A percentile compares a stretch with the other conserved stretches of the same genome.
These are phyloP conservation scores for Amaranthus palmeri DNA, from an alignment of 148 eudicot genomes.

Conservation along the genomic window DNA sequence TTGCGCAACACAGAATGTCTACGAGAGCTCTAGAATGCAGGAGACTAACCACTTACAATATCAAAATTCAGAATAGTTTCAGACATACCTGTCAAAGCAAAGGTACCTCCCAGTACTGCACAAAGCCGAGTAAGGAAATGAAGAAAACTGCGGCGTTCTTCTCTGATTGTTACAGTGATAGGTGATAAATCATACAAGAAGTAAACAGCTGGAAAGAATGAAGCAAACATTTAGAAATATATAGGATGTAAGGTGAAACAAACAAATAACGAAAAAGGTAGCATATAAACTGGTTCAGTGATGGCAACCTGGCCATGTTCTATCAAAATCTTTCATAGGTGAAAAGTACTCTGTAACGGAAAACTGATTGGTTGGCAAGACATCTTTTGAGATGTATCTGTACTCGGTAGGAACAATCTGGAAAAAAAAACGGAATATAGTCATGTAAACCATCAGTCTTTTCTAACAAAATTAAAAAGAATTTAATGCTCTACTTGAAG, in stretches of 20 bases:
- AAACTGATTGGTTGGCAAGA: constrained; percentile 89
- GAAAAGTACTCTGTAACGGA: constrained; percentile 96
- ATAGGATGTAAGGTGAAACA: constrained; percentile 5
- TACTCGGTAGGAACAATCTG: constrained; percentile 98
- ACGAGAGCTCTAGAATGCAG: neutral
- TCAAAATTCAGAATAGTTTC: constrained; percentile 1
- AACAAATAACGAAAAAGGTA: neutral
- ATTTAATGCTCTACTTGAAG: neutral
- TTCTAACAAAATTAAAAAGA: constrained; percentile 7
- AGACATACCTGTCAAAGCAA: constrained; percentile 88
- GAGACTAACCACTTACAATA: neutral
- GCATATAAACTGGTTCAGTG: neutral
- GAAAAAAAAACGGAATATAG: constrained; percentile 25
- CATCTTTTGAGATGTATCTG: constrained; percentile 73
- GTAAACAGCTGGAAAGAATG: constrained; percentile 70
- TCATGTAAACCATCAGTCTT: constrained; percentile 5
- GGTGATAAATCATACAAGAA: constrained; percentile 97
- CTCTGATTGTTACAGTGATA: constrained; percentile 91
- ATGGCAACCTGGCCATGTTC: constrained; percentile 93
- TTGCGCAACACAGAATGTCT: neutral
- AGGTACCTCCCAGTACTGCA: constrained; percentile 98
- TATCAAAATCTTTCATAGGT: constrained; percentile 72
- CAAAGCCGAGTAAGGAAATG: constrained; percentile 96
- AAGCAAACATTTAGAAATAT: constrained; percentile 4
- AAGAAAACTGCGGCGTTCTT: constrained; percentile 95